Percentiles rank a stretch among this genome's conserved stretches.
Conservation (phyloP, 352 stramenopile genomes). For the Globisporangium polare region DNA sequence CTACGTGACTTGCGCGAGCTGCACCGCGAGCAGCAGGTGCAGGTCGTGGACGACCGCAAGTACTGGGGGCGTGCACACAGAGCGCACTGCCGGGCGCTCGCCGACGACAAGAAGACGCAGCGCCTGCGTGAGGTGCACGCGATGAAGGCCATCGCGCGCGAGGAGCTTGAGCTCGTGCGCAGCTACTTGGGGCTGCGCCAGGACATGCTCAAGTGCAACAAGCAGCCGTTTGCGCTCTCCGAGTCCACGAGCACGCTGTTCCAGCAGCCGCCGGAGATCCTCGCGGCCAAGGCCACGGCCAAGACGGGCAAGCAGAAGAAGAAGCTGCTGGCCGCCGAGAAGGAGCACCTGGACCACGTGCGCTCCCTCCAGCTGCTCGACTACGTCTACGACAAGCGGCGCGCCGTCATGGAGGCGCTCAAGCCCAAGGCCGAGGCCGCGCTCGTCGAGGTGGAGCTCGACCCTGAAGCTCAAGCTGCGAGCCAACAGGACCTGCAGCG, state of each 20-base stretch:
- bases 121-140: slow-evolving; percentile 44
- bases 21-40: slow-evolving; percentile 35
- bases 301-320: slow-evolving; percentile 40
- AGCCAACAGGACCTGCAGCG: slow-evolving; percentile 30
- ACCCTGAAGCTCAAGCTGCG: background rate
- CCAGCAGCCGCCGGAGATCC: slow-evolving; percentile 55
- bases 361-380: slow-evolving; percentile 67
- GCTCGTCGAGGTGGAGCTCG: slow-evolving; percentile 43
- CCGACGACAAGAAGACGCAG: slow-evolving; percentile 34
- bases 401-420: slow-evolving; percentile 37
- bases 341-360: slow-evolving; percentile 62
- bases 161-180: slow-evolving; percentile 41
- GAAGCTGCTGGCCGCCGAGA: slow-evolving; percentile 41
- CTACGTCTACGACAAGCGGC: slow-evolving; percentile 64
- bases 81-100: slow-evolving; percentile 49
- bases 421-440: slow-evolving; percentile 50
- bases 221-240: slow-evolving; percentile 51
- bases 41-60: slow-evolving; percentile 41
- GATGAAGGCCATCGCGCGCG: slow-evolving; percentile 55
- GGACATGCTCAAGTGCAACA: slow-evolving; percentile 42
- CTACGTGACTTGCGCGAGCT: slow-evolving; percentile 41
- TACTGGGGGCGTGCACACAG: slow-evolving; percentile 42
- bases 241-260: slow-evolving; percentile 70
- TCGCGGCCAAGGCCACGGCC: slow-evolving; percentile 54
- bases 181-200: slow-evolving; percentile 42